These are phyloP conservation scores for Rhexocercosporidium sp. DNA, from an alignment of 2,329 filamentous ascomycete genomes.

Conservation along the genomic window DNA sequence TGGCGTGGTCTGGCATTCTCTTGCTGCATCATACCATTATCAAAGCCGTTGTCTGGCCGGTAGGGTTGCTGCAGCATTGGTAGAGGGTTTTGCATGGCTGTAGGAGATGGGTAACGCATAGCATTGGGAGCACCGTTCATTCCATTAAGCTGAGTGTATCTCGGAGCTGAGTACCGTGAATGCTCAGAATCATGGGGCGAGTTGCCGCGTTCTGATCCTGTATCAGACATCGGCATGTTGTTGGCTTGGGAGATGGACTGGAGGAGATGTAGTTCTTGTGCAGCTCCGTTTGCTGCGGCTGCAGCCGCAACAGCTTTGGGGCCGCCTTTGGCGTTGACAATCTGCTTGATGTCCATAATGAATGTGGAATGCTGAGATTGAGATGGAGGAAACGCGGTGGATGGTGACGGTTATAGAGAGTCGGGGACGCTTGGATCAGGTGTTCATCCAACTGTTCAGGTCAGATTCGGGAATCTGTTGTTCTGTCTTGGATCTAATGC, in stretches of 20 bases:
- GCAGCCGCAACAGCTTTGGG: conserved; percentile 35
- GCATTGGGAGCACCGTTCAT: conserved; percentile 39
- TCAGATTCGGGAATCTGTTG: conserved; percentile 33
- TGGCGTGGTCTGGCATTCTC: conserved; percentile 32
- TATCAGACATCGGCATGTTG: conserved; percentile 41
- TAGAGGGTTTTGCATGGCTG: conserved; percentile 42
- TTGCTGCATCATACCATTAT: conserved; percentile 41
- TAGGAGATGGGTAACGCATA: conserved; percentile 44
- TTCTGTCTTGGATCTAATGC: conserved; percentile 31
- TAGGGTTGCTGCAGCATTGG: conserved; percentile 44
- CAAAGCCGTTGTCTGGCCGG: conserved; percentile 36
- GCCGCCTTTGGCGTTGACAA: conserved; percentile 44
- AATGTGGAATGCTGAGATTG: conserved; percentile 8
- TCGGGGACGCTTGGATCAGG: conserved; percentile 40
- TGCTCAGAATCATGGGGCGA: conserved; percentile 45
- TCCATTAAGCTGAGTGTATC: conserved; percentile 29
- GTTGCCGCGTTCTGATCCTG: conserved; percentile 42
- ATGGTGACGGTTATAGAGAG: conserved; percentile 33
- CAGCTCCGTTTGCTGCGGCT: conserved; percentile 34
- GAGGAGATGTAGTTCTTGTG: conserved; percentile 42
- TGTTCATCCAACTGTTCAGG: conserved; percentile 37
- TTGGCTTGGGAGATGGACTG: conserved; percentile 43
- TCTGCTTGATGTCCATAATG: conserved; percentile 45
- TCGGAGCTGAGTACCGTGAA: conserved; percentile 42
- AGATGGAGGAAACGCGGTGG: conserved; percentile 9